A percentile compares a stretch with the other conserved stretches of the same genome.
These are phyloP conservation scores for Athelia psychrophila DNA, from an alignment of 1,284 basidiomycete species.

Conservation along the genomic window DNA sequence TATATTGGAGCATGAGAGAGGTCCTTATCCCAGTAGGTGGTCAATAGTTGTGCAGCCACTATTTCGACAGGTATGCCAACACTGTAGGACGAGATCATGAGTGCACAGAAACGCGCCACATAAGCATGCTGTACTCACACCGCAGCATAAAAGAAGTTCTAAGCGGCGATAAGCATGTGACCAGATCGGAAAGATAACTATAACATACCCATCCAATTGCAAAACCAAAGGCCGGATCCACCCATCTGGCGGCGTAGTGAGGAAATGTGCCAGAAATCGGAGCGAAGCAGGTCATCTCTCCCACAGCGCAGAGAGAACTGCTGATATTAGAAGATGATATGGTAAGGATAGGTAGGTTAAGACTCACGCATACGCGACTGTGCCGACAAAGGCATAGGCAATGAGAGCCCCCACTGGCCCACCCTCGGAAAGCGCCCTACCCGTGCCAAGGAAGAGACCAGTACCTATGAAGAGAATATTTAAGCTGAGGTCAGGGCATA, in stretches of 20 bases:
- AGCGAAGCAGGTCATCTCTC: too few species aligned
- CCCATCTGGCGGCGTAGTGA: slow-evolving; percentile 55
- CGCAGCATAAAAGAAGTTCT: slow-evolving; percentile 49
- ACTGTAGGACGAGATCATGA: slow-evolving; percentile 20
- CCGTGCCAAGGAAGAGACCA: too few species aligned
- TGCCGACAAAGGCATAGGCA: too few species aligned
- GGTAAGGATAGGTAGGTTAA: too few species aligned
- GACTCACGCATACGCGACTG: too few species aligned
- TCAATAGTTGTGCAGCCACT: slow-evolving; percentile 69
- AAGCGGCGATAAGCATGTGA: background rate
- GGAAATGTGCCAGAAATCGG: too few species aligned
- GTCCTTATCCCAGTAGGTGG: slow-evolving; percentile 75
- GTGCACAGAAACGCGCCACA: background rate
- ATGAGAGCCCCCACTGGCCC: too few species aligned
- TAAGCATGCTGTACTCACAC: slow-evolving; percentile 26
- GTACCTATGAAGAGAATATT: too few species aligned
- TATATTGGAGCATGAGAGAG: slow-evolving; percentile 54
- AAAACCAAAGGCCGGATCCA: slow-evolving; percentile 76
- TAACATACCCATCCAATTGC: slow-evolving; percentile 32
- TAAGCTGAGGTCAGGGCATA: too few species aligned
- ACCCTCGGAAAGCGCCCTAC: too few species aligned
- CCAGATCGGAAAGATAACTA: background rate
- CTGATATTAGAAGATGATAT: too few species aligned
- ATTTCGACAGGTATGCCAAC: slow-evolving; percentile 61
- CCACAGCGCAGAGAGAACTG: too few species aligned